These are phyloP conservation scores for Ogataea siamensis DNA, from an alignment of 805 yeast species.

Conservation along the genomic window DNA sequence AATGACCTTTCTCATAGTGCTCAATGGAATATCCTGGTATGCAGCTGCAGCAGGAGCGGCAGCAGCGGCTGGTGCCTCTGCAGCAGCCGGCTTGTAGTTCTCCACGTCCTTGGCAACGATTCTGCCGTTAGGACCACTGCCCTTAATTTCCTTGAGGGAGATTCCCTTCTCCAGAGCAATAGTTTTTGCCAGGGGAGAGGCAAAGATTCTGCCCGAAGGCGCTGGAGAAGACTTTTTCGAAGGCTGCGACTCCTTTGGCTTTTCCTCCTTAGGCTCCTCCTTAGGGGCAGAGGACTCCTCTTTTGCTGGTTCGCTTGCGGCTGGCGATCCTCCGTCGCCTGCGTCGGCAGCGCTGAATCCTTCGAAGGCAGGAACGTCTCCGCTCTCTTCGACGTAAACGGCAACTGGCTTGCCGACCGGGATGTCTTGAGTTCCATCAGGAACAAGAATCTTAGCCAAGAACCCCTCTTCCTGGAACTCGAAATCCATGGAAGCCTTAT, in stretches of 20 bases:
- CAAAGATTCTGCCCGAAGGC: conserved; percentile 67
- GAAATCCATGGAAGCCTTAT: conserved; percentile 96
- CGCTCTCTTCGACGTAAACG: conserved; percentile 86
- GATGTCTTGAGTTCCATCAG: conserved; percentile 82
- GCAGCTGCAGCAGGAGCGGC: conserved; percentile 46
- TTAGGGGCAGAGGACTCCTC: conserved; percentile 21
- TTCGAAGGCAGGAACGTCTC: conserved; percentile 84
- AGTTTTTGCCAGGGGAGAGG: conserved; percentile 93
- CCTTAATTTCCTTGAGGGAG: conserved; percentile 77
- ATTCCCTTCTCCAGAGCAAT: conserved; percentile 91
- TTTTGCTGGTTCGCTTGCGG: conserved; percentile 21
- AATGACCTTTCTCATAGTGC: conserved; percentile 91
- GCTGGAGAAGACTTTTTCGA: conserved; percentile 25
- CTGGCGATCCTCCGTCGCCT: conserved; percentile 46
- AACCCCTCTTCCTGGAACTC: conserved; percentile 97
- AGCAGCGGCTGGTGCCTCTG: conserved; percentile 45
- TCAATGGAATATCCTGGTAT: conserved; percentile 80
- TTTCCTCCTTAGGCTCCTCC: conserved; percentile 14
- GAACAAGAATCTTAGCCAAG: conserved; percentile 82
- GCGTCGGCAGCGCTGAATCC: conserved; percentile 84
- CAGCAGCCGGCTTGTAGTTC: conserved; percentile 50
- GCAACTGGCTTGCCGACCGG: conserved; percentile 97
- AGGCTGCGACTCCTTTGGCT: conserved; percentile 5
- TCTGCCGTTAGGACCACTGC: conserved; percentile 95
- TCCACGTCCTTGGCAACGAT: conserved; percentile 90